Percentiles rank a stretch among this genome's conserved stretches.
Evolutionary conservation across 2,329 filamentous ascomycete species (phyloP).

Genomic region (Aspergillus tubingensis): DNA sequence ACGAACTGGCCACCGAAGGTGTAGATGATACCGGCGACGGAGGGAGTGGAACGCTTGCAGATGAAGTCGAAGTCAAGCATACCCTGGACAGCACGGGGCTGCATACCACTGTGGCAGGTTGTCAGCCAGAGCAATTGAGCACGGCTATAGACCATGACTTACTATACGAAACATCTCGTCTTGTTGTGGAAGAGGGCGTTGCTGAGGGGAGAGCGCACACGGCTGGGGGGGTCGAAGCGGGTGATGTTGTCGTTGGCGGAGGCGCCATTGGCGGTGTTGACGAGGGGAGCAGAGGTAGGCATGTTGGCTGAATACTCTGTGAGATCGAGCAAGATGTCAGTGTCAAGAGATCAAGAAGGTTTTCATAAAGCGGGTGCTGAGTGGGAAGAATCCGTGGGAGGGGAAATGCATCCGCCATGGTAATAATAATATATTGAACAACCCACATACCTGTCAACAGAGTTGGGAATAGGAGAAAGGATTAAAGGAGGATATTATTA

Average conservation of each 20-base stretch:
- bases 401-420: background rate
- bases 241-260: slow-evolving; percentile 96
- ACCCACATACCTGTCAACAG: slow-evolving; percentile 24
- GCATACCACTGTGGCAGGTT: slow-evolving; percentile 68
- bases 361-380: background rate
- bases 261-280: slow-evolving; percentile 53
- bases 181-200: slow-evolving; percentile 98
- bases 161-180: slow-evolving; percentile 99
- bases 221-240: slow-evolving; percentile 89
- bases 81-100: slow-evolving; percentile 87
- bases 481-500: slow-evolving; percentile 19
- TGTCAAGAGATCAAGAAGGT: background rate
- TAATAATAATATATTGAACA: background rate
- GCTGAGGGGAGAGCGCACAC: slow-evolving; percentile 83
- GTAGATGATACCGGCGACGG: slow-evolving; percentile 99
- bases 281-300: slow-evolving; percentile 54
- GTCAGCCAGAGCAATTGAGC: slow-evolving; percentile 16
- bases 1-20: slow-evolving; percentile 99
- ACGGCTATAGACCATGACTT: slow-evolving; percentile 40
- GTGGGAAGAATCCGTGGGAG: background rate
- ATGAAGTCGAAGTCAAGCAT: slow-evolving; percentile 99
- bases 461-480: slow-evolving; percentile 17
- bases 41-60: slow-evolving; percentile 96
- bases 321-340: slow-evolving; percentile 11
- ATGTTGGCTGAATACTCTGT: slow-evolving; percentile 49